Conservation (phyloP, 2,329 filamentous ascomycete genomes). For the Corniculantispora saksenae region DNA sequence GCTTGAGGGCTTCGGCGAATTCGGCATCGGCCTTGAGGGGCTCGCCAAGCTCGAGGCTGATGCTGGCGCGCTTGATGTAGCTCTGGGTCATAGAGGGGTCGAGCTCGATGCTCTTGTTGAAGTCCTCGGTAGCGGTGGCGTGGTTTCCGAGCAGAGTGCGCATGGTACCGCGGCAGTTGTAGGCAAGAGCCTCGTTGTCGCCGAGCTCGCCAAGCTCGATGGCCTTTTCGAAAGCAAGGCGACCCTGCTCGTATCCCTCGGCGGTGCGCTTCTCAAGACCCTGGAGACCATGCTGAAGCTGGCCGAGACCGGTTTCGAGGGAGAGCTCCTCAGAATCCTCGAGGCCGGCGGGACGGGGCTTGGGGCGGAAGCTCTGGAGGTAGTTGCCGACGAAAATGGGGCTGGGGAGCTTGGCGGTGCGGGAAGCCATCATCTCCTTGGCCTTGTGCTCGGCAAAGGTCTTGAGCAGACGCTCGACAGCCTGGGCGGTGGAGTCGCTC, state of each 20-base stretch:
- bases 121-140: slow-evolving; percentile 75
- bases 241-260: slow-evolving; percentile 88
- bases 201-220: slow-evolving; percentile 78
- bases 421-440: slow-evolving; percentile 83
- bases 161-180: slow-evolving; percentile 97
- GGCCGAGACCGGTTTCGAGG: slow-evolving; percentile 78
- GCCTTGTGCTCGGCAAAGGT: slow-evolving; percentile 96
- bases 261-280: slow-evolving; percentile 83
- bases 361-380: slow-evolving; percentile 93
- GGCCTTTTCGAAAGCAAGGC: slow-evolving; percentile 82
- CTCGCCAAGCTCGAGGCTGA: slow-evolving; percentile 90
- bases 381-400: slow-evolving; percentile 98
- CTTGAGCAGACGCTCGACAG: slow-evolving; percentile 91
- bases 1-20: slow-evolving; percentile 80
- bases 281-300: slow-evolving; percentile 80
- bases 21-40: slow-evolving; percentile 85
- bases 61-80: slow-evolving; percentile 98
- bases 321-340: slow-evolving; percentile 78
- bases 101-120: slow-evolving; percentile 90
- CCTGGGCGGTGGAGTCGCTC: slow-evolving; percentile 83
- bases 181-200: slow-evolving; percentile 83
- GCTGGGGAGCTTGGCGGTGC: slow-evolving; percentile 84
- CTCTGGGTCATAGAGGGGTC: slow-evolving; percentile 88
- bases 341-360: slow-evolving; percentile 75
- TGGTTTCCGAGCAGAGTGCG: slow-evolving; percentile 89